Evolutionary conservation across 257 asterid genomes (phyloP).

Genomic region (Leonotis leonurus): DNA sequence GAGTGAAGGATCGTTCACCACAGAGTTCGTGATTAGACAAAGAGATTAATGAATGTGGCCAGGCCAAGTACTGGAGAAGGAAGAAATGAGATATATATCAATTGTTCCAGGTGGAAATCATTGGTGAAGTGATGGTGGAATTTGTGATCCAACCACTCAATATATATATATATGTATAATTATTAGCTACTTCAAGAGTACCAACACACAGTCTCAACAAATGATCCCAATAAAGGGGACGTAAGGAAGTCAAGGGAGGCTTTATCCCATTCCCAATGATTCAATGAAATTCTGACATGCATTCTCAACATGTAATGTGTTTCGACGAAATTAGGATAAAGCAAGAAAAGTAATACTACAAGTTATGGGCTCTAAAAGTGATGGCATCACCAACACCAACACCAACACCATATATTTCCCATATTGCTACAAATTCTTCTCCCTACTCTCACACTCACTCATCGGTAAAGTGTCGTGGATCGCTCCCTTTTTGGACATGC

Average conservation of each 20-base stretch:
- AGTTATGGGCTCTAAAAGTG: conserved; percentile 31
- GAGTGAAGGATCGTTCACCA: too few species aligned
- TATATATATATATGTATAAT: too few species aligned
- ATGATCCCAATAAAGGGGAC: conserved; percentile 42
- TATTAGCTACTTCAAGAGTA: too few species aligned
- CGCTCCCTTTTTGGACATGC: background rate
- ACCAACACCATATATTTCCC: background rate
- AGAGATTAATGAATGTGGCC: too few species aligned
- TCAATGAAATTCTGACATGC: conserved; percentile 37
- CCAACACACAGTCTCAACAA: too few species aligned
- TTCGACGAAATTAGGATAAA: conserved; percentile 17
- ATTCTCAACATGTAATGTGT: conserved; percentile 43
- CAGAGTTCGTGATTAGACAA: too few species aligned
- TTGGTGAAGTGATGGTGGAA: too few species aligned
- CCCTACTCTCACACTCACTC: too few species aligned
- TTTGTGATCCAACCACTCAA: background rate
- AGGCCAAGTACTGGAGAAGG: too few species aligned
- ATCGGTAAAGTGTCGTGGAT: background rate
- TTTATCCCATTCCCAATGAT: conserved; percentile 54
- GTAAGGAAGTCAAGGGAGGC: conserved; percentile 34
- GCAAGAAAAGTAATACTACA: conserved; percentile 31
- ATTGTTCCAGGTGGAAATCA: too few species aligned
- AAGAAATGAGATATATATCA: too few species aligned
- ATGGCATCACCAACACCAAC: conserved; percentile 7
- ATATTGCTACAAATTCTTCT: conserved; percentile 18